phyloP scores from a whole-genome alignment of 2,329 filamentous ascomycete genomes.

The Bertia moriformis region DNA sequence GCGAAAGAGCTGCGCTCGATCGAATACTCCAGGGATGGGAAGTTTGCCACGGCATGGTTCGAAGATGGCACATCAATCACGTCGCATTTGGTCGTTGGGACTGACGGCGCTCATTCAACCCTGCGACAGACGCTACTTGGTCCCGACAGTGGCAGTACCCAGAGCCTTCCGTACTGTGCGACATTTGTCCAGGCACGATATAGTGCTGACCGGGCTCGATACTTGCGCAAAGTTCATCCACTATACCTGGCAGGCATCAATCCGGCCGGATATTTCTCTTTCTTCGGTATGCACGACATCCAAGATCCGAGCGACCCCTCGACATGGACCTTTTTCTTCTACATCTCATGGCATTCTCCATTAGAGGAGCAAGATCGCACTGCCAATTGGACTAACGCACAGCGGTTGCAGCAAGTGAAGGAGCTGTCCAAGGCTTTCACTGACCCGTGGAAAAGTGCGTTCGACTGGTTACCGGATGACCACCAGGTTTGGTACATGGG shows the following conservation, averaged over 20 bases:
- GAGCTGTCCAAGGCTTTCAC: constrained; percentile 18
- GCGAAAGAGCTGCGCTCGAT: constrained; percentile 14
- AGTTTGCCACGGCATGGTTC: constrained; percentile 6
- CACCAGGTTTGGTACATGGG: constrained; percentile 10
- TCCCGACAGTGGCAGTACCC: constrained; percentile 14
- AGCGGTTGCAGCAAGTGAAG: constrained; percentile 9
- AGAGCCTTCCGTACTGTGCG: constrained; percentile 1
- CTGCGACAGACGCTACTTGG: constrained; percentile 15
- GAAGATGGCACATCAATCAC: not conserved
- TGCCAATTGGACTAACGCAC: constrained; percentile 5
- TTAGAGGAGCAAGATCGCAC: not conserved
- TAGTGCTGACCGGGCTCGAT: not conserved
- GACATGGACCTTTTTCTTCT: not conserved
- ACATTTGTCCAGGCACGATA: not conserved
- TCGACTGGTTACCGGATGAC: constrained; percentile 26
- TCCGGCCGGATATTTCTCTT: not conserved
- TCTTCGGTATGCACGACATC: not conserved
- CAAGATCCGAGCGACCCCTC: not conserved
- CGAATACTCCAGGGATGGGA: constrained; percentile 9
- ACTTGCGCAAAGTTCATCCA: not conserved
- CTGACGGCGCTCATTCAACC: constrained; percentile 26
- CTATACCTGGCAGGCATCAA: not conserved
- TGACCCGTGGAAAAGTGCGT: constrained; percentile 21
- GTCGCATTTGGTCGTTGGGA: constrained; percentile 19
- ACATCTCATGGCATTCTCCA: not conserved